Conservation (phyloP, 1,284 basidiomycete species). For the Ceratobasidium sp. region DNA sequence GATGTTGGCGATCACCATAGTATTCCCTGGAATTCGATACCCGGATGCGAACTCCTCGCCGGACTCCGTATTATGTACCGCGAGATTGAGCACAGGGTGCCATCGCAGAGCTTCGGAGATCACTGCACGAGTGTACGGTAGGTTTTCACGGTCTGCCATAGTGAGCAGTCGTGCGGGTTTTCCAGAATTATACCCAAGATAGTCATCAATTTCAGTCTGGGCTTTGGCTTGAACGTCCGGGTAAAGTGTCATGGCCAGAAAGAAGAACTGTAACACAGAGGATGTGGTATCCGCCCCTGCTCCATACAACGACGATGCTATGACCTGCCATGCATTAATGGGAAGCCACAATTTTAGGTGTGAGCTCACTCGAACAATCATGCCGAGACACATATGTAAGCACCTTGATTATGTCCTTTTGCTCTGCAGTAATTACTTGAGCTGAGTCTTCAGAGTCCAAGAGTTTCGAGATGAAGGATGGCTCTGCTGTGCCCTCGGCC, state of each 20-base stretch:
- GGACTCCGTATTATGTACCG: slow-evolving; percentile 1
- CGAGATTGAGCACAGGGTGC: slow-evolving; percentile 30
- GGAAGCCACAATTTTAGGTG: too few relatives aligned
- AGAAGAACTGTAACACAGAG: slow-evolving; percentile 49
- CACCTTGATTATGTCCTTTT: slow-evolving; percentile 36
- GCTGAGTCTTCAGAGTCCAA: slow-evolving; percentile 24
- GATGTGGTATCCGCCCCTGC: slow-evolving; percentile 50
- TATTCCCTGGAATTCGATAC: slow-evolving; percentile 1
- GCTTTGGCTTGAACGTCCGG: slow-evolving; percentile 58
- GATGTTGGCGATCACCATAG: background rate
- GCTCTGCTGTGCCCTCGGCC: slow-evolving; percentile 36
- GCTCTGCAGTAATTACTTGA: background rate
- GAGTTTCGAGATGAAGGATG: slow-evolving; percentile 36
- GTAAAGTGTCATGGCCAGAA: slow-evolving; percentile 56
- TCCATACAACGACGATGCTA: background rate
- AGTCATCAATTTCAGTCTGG: slow-evolving; percentile 58
- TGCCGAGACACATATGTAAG: too few relatives aligned
- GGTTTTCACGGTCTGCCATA: slow-evolving; percentile 54
- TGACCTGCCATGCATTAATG: too few relatives aligned
- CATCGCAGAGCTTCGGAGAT: slow-evolving; percentile 56
- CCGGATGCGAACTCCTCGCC: background rate
- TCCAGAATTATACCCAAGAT: background rate
- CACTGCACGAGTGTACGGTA: slow-evolving; percentile 57
- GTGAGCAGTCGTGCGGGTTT: slow-evolving; percentile 55
- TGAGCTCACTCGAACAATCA: too few relatives aligned